Conservation (phyloP, 306 rosid genomes). For the Ormosia semicastrata region DNA sequence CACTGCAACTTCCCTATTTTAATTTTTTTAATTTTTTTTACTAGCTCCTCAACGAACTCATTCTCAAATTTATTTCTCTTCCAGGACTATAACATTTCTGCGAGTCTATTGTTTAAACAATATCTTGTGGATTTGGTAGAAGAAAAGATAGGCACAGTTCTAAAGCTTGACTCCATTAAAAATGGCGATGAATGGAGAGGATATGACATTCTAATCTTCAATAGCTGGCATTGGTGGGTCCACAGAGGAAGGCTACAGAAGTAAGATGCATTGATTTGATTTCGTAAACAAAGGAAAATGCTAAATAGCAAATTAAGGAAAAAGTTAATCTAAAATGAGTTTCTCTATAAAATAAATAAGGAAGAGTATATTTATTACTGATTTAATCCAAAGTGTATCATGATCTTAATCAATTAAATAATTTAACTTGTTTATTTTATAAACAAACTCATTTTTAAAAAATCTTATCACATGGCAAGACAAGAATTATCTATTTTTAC, state of each 20-base stretch:
- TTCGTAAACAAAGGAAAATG: not conserved
- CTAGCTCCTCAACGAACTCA: not conserved
- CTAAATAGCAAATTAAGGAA: too few relatives aligned
- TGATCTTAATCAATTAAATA: too few relatives aligned
- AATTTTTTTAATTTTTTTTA: too few relatives aligned
- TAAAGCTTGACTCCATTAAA: slow-evolving; percentile 44
- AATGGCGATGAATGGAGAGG: slow-evolving; percentile 42
- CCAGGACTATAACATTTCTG: slow-evolving; percentile 25
- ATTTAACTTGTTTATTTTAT: too few relatives aligned
- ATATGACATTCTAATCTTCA: slow-evolving; percentile 46
- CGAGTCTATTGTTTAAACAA: slow-evolving; percentile 23
- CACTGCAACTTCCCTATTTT: too few relatives aligned
- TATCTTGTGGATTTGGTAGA: slow-evolving; percentile 43
- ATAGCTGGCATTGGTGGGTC: slow-evolving; percentile 59
- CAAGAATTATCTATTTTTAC: not conserved
- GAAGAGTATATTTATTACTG: too few relatives aligned
- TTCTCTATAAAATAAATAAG: too few relatives aligned
- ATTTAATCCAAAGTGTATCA: too few relatives aligned
- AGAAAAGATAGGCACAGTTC: slow-evolving; percentile 35
- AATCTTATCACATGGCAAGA: too few relatives aligned
- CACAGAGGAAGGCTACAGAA: slow-evolving; percentile 35
- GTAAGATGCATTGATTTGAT: not conserved
- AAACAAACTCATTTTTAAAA: too few relatives aligned
- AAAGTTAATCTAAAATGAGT: too few relatives aligned
- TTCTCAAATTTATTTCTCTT: too few relatives aligned